Evolutionary conservation across 192 early-diverging fungal species (phyloP), one percentile per base, ranked within the genome.

Genomic region (Coemansia sp.): DNA sequence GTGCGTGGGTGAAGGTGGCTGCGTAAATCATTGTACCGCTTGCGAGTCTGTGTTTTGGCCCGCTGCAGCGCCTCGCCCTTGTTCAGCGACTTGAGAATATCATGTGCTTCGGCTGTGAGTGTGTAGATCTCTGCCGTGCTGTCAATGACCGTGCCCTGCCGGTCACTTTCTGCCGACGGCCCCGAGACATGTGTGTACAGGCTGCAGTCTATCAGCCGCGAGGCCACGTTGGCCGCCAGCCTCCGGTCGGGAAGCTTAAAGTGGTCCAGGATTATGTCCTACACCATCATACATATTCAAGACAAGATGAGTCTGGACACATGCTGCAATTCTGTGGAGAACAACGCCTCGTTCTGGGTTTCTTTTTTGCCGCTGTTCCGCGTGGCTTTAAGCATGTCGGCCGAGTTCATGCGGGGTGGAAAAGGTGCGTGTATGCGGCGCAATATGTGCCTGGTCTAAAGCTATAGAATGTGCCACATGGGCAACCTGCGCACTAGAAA

Each of bases 151-250:
- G 48, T 22, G n/a, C 37, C 35, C 21, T 31, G 61, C 17, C n/a
- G 39, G 57, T 23, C 26, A 26, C 54, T 6, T 14, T 51, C 63
- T 5, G 25, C 14, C 39, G 67, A 71, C 52, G 68, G 68, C 17
- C 77, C 72, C 23, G 77, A 80, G 21, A 82, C 79, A 38, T 82
- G 79, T 16, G 57, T 73, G 70, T 82, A 82, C 23, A 82, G 70
- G 57, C 79, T 72, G 57, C 73, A 77, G 61, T 82, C 74, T 14
- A 76, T 70, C 38, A 82, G 69, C 22, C 74, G 69, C 35, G 74
- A 73, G 16, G 74, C 74, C 26, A 82, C 67, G 35, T 75, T 76
- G 62, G 56, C 41, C 6, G 79, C 79, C 1, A 82, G 69, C 57
- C 59, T 82, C 49, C 79, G 53, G 62, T 82, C 79, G 1, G 73